phyloP scores from a whole-genome alignment of 495 filamentous ascomycete genomes.

The Bacidia gigantensis region DNA sequence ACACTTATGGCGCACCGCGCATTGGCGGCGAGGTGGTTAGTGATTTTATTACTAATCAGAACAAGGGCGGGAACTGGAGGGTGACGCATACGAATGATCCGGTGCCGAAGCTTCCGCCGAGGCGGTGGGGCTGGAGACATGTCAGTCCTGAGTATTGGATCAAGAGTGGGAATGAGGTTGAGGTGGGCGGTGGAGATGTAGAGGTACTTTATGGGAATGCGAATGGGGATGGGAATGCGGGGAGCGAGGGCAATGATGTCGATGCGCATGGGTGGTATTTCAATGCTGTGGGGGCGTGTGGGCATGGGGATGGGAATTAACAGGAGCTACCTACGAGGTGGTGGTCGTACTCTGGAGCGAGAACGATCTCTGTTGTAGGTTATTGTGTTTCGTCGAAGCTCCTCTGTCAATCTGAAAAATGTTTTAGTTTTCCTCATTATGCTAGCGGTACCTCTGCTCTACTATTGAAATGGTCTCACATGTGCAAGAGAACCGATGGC shows the following conservation, averaged over 20 bases:
- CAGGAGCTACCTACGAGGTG: too few relatives aligned
- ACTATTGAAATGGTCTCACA: too few relatives aligned
- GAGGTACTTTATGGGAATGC: conserved; percentile 23
- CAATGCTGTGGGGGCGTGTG: conserved; percentile 13
- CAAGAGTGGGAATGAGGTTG: conserved; percentile 25
- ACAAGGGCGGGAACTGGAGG: conserved; percentile 38
- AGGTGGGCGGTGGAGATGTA: conserved; percentile 31
- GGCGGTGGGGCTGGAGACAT: conserved; percentile 42
- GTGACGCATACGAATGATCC: conserved; percentile 56
- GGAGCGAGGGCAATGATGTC: conserved; percentile 19
- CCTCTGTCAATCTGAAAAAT: too few relatives aligned
- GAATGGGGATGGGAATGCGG: conserved; percentile 31
- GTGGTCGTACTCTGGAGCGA: too few relatives aligned
- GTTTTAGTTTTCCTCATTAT: too few relatives aligned
- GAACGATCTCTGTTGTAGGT: too few relatives aligned
- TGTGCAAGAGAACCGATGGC: too few relatives aligned
- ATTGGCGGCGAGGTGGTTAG: conserved; percentile 47
- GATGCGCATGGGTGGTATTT: conserved; percentile 37
- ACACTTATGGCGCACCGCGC: conserved; percentile 56
- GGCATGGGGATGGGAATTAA: background rate
- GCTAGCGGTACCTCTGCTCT: too few relatives aligned
- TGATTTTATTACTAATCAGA: conserved; percentile 38
- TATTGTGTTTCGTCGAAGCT: too few relatives aligned
- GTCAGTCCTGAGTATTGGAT: conserved; percentile 57
- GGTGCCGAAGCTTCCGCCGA: conserved; percentile 49